phyloP scores from a whole-genome alignment of 345 rosid species.

The Bruguiera sexangula region DNA sequence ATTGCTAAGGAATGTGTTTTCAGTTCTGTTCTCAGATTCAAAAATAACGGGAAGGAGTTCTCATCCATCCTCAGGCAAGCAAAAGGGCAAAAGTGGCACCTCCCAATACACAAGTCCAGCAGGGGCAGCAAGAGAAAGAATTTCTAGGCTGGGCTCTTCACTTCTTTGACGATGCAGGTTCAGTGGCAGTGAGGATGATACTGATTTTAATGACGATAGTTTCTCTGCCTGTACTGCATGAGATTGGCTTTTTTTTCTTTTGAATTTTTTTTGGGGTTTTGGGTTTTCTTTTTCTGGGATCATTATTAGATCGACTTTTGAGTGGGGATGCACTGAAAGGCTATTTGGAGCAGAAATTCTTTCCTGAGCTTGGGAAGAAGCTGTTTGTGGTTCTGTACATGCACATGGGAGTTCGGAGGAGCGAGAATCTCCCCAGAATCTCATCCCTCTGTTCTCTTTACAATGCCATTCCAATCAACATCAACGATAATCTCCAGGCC shows the following conservation, averaged over 20 bases:
- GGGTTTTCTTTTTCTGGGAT: not conserved
- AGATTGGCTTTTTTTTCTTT: not conserved
- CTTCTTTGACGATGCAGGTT: too few species aligned
- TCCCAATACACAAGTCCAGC: too few species aligned
- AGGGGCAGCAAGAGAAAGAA: too few species aligned
- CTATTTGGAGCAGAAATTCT: slow-evolving; percentile 45
- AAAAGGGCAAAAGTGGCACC: too few species aligned
- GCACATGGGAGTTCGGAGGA: slow-evolving; percentile 43
- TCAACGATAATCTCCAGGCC: slow-evolving; percentile 36
- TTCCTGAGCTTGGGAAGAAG: slow-evolving; percentile 31
- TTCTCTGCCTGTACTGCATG: too few species aligned
- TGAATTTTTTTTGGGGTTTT: not conserved
- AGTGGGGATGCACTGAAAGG: slow-evolving; percentile 34
- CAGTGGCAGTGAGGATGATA: too few species aligned
- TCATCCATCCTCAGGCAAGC: too few species aligned
- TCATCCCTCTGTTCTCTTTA: slow-evolving; percentile 42
- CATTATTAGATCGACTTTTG: not conserved
- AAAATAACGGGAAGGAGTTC: too few species aligned
- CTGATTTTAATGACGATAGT: too few species aligned
- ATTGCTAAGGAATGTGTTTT: too few species aligned
- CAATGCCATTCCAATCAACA: slow-evolving; percentile 38
- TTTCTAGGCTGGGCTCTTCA: too few species aligned
- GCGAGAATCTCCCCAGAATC: slow-evolving; percentile 55
- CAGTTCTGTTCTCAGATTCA: too few species aligned
- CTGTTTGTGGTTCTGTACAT: slow-evolving; percentile 53